Evolutionary conservation across 345 rosid species (phyloP), one percentile per base, ranked within the genome.

Genomic region (Lepidium sativum): DNA sequence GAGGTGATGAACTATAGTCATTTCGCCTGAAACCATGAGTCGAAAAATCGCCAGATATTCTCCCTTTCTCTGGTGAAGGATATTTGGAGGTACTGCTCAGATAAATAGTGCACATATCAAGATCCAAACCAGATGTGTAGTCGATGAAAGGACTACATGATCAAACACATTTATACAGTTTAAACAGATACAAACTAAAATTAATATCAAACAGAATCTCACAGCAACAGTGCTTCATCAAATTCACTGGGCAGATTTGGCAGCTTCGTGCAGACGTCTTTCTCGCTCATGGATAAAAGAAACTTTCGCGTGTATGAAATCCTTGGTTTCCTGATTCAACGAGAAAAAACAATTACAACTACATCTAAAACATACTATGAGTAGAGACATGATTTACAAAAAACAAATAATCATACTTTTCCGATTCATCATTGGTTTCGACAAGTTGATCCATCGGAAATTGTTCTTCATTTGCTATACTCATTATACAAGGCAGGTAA

Each of bases 1-100:
- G 96, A 37, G 95, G 96, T 25, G 99, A 91, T 21, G 97, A 90
- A 48, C 95, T 81, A 78, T 86, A 84, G 59, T 94, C 99, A 44
- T 80, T 82, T 40, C 83, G 83, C 67, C 87, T 84, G 57, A 63
- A 83, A 75, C 78, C 75, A 42, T 82, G 89, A 18, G 82, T 72
- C 15, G 84, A 73, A 55, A 84, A 81, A 74, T 77, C 64, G 9
- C 85, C 86, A 27, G 89, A 67, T 71, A 23, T 44, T 74, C 90
- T 88, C 48, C 42, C 82, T 35, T 79, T 82, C 51, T 88, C 97
- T 18, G 78, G 83, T 45, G 74, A 79, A 58, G 84, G 64, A 69
- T 85, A 91, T 76, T 83, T 86, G 41, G 71, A 78, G 74, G 80
- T 86, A 77, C 99, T 91, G 78, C 62, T 34, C 71, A 68, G 15